Percentiles rank a stretch among this genome's conserved stretches.
Conservation (phyloP, 2,329 filamentous ascomycete species). For the Penicillium palitans region DNA sequence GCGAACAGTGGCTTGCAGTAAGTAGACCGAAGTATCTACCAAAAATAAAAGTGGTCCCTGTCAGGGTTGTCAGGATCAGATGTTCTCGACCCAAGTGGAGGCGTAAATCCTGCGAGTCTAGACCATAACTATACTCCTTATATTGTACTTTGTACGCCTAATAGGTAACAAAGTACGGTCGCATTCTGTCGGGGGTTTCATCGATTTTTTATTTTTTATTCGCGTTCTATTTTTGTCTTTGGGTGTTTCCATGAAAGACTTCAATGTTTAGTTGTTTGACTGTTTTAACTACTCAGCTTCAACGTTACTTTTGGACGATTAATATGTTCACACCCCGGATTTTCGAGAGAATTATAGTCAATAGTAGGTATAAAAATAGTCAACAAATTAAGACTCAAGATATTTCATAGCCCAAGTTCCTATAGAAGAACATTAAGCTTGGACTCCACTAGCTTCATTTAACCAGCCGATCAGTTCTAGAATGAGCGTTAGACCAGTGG, state of each 20-base stretch:
- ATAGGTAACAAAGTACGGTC: neutral
- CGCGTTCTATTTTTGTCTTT: neutral
- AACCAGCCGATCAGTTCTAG: neutral
- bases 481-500: constrained; percentile 3
- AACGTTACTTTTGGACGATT: neutral
- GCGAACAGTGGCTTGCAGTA: neutral
- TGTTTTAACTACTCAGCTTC: neutral
- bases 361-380: neutral
- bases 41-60: neutral
- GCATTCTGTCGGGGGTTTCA: neutral
- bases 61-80: neutral
- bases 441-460: constrained; percentile 1
- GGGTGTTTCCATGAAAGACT: neutral
- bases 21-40: neutral
- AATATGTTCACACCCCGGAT: neutral
- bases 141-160: neutral
- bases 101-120: neutral
- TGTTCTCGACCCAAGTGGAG: constrained; percentile 1
- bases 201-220: too few species aligned
- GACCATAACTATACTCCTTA: neutral
- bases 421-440: neutral
- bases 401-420: neutral
- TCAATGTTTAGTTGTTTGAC: neutral
- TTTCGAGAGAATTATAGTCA: neutral
- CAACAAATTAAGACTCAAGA: neutral